These are phyloP conservation scores for Calonectria multiphialidica DNA, from an alignment of 2,329 filamentous ascomycete species.

Conservation along the genomic window DNA sequence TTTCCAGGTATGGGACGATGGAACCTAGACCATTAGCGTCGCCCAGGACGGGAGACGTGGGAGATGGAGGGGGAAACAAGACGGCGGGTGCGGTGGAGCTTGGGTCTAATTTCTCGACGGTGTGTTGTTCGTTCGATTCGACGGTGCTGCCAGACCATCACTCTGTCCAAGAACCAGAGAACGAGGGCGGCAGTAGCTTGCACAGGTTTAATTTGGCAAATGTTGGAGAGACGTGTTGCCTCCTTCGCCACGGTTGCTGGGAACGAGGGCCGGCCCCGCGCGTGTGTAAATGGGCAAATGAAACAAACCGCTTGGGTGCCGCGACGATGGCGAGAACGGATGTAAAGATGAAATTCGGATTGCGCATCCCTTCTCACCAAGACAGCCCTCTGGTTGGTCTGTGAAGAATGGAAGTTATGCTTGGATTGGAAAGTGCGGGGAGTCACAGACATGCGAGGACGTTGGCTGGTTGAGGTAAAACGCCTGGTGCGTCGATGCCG, in stretches of 20 bases:
- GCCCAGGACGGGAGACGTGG: slow-evolving; percentile 24
- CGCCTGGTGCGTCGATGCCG: not conserved
- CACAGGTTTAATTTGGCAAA: not conserved
- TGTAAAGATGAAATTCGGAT: not conserved
- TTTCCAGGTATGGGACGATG: slow-evolving; percentile 33
- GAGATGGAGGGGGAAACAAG: slow-evolving; percentile 24
- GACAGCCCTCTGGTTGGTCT: not conserved
- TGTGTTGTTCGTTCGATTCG: slow-evolving; percentile 21
- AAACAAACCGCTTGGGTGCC: not conserved
- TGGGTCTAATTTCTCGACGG: slow-evolving; percentile 23
- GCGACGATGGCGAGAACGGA: not conserved
- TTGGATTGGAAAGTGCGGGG: not conserved
- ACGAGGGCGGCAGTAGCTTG: not conserved
- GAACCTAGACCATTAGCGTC: slow-evolving; percentile 10
- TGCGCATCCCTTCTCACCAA: not conserved
- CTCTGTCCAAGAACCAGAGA: not conserved
- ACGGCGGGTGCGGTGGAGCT: slow-evolving; percentile 24
- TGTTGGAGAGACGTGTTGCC: not conserved
- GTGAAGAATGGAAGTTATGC: not conserved
- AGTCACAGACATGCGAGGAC: not conserved
- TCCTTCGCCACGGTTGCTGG: not conserved
- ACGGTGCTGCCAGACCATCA: slow-evolving; percentile 5
- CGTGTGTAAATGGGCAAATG: not conserved
- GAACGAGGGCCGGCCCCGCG: not conserved
- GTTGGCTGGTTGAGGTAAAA: not conserved